Base-by-base conservation (phyloP, 1,139 yeast genomes). In the Saccharomyces pastorianus region DNA sequence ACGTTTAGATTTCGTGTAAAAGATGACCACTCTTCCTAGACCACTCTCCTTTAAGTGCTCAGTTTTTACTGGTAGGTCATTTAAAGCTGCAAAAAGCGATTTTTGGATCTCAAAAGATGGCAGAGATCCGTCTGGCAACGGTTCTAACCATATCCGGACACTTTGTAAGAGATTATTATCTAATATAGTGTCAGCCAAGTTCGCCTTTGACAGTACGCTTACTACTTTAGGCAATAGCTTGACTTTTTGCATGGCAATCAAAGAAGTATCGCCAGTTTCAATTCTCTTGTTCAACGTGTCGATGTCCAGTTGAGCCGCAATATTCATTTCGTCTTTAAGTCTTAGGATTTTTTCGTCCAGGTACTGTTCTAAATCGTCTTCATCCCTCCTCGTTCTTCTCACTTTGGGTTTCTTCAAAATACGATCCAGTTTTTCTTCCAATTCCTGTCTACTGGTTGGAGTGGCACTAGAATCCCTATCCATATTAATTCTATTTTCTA, bases 101-200 rank as follows among this genome's bases (percentile, higher is more conserved):
- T 87, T 88, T 70, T 95, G 99, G 61, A 95, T 91, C 71, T 91
- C 96, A 72, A 88, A 93, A 1, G 96, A 95, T 13, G 99, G 99
- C 73, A 95, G 78, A 6, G 97, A 89, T 48, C 96, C 96, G 75
- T 95, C 99, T 1, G 99, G 99, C 62, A 95, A 78, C 46, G 99
- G 99, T 70, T 95, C 99, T 56, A 95, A 78, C 99, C 99, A 95
- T 69, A 89, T 84, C 63, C 98, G 80, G 44, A 95, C 93, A 51
- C 96, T 95, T 65, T 93, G 97, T 60, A 95, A 77, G 64, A 95
- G 73, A 71, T 95, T 95, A 70, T 93, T 95, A 74, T 95, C 99
- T 65, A 95, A 78, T 54, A 95, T 88, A n/a, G 96, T 87, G 66
- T 91, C 96, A 34, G 96, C 89, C 64, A 90, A 76, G 69, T 85